phyloP scores from a whole-genome alignment of 306 rosid genomes.

The Cicer judaicum region DNA sequence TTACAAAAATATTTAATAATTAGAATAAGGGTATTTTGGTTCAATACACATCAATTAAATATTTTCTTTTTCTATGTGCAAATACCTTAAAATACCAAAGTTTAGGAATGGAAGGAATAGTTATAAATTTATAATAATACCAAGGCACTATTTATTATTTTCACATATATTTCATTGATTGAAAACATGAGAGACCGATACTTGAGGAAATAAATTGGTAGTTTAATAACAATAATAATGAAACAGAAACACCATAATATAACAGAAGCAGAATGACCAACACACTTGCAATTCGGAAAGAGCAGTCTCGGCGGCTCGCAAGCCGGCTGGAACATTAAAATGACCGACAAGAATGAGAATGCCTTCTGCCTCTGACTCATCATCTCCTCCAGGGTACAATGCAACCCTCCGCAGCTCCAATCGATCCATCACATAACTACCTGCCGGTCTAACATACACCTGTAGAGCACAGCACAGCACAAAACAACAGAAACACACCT shows the following conservation, averaged over 20 bases:
- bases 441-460: slow-evolving; percentile 98
- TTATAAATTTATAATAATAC: not conserved
- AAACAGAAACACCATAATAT: not conserved
- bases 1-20: not conserved
- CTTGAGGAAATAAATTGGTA: not conserved
- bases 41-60: not conserved
- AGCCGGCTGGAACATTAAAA: slow-evolving; percentile 72
- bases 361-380: slow-evolving; percentile 55
- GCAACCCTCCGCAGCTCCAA: slow-evolving; percentile 87
- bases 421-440: slow-evolving; percentile 96
- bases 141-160: not conserved
- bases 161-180: not conserved
- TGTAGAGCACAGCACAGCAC: slow-evolving; percentile 17
- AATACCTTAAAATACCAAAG: not conserved
- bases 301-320: slow-evolving; percentile 75
- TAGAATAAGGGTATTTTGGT: slow-evolving; percentile 6
- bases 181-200: not conserved
- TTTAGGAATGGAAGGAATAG: not conserved
- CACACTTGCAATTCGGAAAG: slow-evolving; percentile 75
- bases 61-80: not conserved
- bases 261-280: slow-evolving; percentile 3
- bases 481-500: not conserved
- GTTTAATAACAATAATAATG: not conserved
- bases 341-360: slow-evolving; percentile 78
- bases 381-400: slow-evolving; percentile 62